Base-by-base conservation (phyloP, 768 basidiomycete species). In the Boletales sp. region DNA sequence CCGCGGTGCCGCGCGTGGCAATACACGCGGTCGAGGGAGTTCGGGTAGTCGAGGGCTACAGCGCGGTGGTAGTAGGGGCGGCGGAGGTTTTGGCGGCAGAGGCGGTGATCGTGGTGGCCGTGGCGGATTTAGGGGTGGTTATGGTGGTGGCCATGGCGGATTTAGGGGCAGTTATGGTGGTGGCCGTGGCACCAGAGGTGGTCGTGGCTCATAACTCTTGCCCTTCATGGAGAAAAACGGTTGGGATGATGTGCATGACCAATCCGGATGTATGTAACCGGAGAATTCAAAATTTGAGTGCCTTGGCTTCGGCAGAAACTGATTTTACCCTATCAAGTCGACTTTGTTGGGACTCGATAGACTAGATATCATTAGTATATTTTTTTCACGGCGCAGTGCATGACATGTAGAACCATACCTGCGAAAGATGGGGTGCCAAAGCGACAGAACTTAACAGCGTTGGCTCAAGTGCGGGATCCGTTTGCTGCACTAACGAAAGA, bases 251-350 rank as follows among this genome's bases (percentile, higher is more conserved):
- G 24, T 27, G 24, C 24, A 27, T 27, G 24, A 6, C 6, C 24
- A 27, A 6, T 27, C 24, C 24, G 24, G 24, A 27, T 27, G 7
- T 7, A 27, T 27, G 24, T 27, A 27, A 6, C 21, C 31, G 18
- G 10, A 9, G 42, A 10, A 35, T 30, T 76, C 63, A 82, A 32
- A 70, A 63, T 54, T 75, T 80, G 52, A 82, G 51, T 8, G 72
- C 66, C 52, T 79, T 83, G 29, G 82, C 69, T 51, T 85, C 80
- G 32, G 63, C 65, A 7, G 72, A 69, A 6, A 77, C 77, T 9
- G 58, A 59, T 56, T 73, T 74, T 3, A 80, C 68, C 47, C 75
- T 68, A 46, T 72, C 66, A 15, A 76, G 71, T 35, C 85, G 78
- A 62, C 78, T 76, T 47, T 72, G 67, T 55, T 86, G 83, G 41